Percentiles rank a stretch among this genome's conserved stretches.
These are phyloP conservation scores for Lobulomyces angularis DNA, from an alignment of 192 early-diverging fungal species.

Conservation along the genomic window DNA sequence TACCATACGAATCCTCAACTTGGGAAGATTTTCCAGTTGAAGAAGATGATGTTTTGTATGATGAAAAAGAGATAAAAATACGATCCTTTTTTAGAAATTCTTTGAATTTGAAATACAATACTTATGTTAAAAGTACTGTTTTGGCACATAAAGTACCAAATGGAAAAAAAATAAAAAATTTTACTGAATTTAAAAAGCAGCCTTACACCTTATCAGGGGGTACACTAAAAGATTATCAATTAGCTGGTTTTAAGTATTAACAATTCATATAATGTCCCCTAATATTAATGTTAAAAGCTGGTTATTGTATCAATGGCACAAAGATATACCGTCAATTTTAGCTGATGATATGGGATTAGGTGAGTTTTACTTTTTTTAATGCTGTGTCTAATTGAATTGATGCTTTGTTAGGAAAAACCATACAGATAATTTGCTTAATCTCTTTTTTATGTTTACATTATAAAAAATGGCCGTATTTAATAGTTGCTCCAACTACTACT, in stretches of 20 bases:
- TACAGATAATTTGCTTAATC: conserved; percentile 57
- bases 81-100: conserved; percentile 15
- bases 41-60: conserved; percentile 18
- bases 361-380: background rate
- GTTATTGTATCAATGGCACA: conserved; percentile 55
- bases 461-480: conserved; percentile 44
- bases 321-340: conserved; percentile 42
- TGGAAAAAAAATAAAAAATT: conserved; percentile 13
- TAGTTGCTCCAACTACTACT: conserved; percentile 54
- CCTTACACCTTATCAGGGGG: conserved; percentile 40
- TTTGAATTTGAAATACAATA: conserved; percentile 20
- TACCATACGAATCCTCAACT: conserved; percentile 35
- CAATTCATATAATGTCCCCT: background rate
- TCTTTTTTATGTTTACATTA: conserved; percentile 28
- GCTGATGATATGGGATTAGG: conserved; percentile 71
- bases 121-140: conserved; percentile 15
- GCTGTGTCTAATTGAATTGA: background rate
- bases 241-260: conserved; percentile 33
- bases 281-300: conserved; percentile 26
- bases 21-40: conserved; percentile 12
- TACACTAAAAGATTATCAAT: conserved; percentile 50
- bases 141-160: conserved; percentile 11
- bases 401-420: conserved; percentile 42
- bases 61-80: conserved; percentile 16
- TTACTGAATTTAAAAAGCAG: conserved; percentile 37